Evolutionary conservation across 805 yeast genomes (phyloP).

Genomic region (Candida manassasensis): DNA sequence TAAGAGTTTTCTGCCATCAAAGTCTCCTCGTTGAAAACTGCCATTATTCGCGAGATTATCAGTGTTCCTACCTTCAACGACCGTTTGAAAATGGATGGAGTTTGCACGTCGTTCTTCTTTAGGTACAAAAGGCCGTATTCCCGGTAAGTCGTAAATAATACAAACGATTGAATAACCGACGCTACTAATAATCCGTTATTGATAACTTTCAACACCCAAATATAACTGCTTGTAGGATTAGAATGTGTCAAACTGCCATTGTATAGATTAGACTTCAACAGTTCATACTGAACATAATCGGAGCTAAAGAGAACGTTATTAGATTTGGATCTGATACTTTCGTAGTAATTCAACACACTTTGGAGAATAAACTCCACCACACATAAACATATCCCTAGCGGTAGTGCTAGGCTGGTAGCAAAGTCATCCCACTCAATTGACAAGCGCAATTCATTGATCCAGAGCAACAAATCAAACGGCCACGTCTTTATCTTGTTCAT

Average conservation of each 20-base stretch:
- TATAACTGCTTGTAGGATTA: neutral
- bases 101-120: slow-evolving; percentile 18
- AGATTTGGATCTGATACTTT: slow-evolving; percentile 21
- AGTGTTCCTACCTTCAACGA: slow-evolving; percentile 4
- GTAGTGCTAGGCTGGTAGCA: slow-evolving; percentile 25
- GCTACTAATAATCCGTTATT: slow-evolving; percentile 1
- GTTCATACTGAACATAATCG: slow-evolving; percentile 30
- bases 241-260: slow-evolving; percentile 1
- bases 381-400: slow-evolving; percentile 22
- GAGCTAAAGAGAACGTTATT: slow-evolving; percentile 31
- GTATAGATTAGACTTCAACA: slow-evolving; percentile 14
- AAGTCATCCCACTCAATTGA: slow-evolving; percentile 42
- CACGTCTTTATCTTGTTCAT: slow-evolving; percentile 25
- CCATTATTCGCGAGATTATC: neutral
- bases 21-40: slow-evolving; percentile 1
- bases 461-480: slow-evolving; percentile 36
- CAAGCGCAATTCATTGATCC: slow-evolving; percentile 29
- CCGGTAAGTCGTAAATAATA: slow-evolving; percentile 14
- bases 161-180: slow-evolving; percentile 4
- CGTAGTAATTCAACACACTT: slow-evolving; percentile 17
- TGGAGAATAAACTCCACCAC: slow-evolving; percentile 11
- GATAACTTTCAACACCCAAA: slow-evolving; percentile 6
- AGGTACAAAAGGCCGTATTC: slow-evolving; percentile 30
- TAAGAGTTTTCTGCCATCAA: slow-evolving; percentile 13
- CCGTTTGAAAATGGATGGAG: slow-evolving; percentile 17